These are phyloP conservation scores for Phialocephala sp. DNA, from an alignment of 2,329 filamentous ascomycete species.

Conservation along the genomic window DNA sequence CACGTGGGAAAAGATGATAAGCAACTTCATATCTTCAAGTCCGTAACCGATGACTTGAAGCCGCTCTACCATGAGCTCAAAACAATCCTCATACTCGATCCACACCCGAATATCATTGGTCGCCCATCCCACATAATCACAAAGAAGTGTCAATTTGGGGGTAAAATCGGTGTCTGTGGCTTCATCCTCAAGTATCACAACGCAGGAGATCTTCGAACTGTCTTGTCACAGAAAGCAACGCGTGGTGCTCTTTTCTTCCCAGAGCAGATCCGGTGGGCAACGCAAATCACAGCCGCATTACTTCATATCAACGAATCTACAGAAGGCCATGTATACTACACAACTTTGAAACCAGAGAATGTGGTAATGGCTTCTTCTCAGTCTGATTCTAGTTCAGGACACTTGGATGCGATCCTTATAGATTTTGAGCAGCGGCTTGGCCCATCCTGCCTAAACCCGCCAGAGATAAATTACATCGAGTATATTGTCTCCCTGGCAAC, in stretches of 20 bases:
- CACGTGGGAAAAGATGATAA: background rate
- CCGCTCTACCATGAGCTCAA: conserved; percentile 16
- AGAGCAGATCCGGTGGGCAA: conserved; percentile 8
- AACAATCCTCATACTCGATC: background rate
- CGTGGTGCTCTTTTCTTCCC: background rate
- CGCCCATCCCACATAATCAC: conserved; percentile 9
- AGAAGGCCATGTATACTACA: conserved; percentile 4
- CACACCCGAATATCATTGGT: conserved; percentile 13
- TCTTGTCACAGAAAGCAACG: background rate
- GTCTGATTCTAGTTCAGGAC: no score
- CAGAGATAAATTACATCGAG: conserved; percentile 11
- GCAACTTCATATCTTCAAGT: conserved; percentile 5
- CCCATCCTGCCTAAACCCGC: background rate
- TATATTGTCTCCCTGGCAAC: conserved; percentile 1
- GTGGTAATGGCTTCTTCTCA: background rate
- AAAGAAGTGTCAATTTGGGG: conserved; percentile 13
- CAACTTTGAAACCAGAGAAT: conserved; percentile 10
- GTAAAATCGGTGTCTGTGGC: conserved; percentile 12
- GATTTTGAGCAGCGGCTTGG: conserved; percentile 18
- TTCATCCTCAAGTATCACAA: conserved; percentile 13
- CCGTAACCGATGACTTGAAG: conserved; percentile 5
- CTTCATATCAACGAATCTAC: conserved; percentile 10
- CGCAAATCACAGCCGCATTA: background rate
- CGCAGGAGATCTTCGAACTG: conserved; percentile 10
- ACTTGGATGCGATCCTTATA: conserved; percentile 4